Evolutionary conservation across 202 grass and related monocot species (phyloP).

Genomic region (Setaria italica): DNA sequence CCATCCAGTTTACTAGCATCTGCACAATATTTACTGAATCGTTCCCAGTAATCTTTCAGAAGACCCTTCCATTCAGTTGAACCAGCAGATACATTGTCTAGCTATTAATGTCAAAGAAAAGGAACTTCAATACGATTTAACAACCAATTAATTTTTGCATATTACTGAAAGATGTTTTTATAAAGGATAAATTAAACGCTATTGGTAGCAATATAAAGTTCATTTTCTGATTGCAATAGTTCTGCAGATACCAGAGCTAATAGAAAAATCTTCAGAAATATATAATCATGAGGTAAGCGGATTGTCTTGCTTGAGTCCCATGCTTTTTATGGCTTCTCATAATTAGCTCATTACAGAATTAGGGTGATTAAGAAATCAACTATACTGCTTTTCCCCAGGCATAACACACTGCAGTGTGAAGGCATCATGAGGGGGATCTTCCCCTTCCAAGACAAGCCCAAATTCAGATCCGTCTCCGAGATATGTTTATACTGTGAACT

Average conservation of each 20-base stretch:
- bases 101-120: slow-evolving; percentile 59
- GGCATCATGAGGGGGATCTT: neutral
- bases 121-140: slow-evolving; percentile 26
- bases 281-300: neutral
- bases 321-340: neutral
- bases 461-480: neutral
- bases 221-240: neutral
- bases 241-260: neutral
- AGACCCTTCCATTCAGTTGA: slow-evolving; percentile 94
- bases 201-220: neutral
- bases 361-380: neutral
- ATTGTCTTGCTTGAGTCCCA: neutral
- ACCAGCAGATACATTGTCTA: slow-evolving; percentile 96
- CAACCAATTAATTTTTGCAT: slow-evolving; percentile 24
- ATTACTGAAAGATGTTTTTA: slow-evolving; percentile 9
- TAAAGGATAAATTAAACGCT: neutral
- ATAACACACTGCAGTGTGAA: neutral
- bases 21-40: slow-evolving; percentile 86
- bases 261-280: neutral
- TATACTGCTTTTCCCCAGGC: neutral
- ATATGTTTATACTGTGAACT: neutral
- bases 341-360: neutral
- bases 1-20: slow-evolving; percentile 63
- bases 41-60: slow-evolving; percentile 85
- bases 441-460: neutral